A percentile compares a stretch with the other conserved stretches of the same genome.
Conservation (phyloP, 83 land plant species). For the Thuja plicata region DNA sequence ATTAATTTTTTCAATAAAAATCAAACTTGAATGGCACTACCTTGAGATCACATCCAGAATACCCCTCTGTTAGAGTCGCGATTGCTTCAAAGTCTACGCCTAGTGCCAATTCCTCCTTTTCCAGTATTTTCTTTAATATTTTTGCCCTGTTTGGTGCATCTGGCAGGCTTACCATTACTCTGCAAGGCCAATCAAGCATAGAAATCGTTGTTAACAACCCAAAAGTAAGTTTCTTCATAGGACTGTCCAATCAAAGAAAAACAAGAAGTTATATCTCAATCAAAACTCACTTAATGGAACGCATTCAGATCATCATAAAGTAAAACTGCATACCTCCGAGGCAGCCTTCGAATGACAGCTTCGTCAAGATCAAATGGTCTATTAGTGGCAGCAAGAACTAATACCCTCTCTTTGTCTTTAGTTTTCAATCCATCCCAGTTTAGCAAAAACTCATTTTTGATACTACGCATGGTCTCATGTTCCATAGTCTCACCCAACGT, state of each 20-base stretch:
- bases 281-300: not conserved
- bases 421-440: slow-evolving; percentile 32
- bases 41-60: slow-evolving; percentile 9
- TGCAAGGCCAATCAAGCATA: not conserved
- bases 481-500: slow-evolving; percentile 70
- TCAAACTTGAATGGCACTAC: not conserved
- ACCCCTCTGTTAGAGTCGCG: slow-evolving; percentile 3
- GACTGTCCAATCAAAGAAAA: not conserved
- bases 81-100: not conserved
- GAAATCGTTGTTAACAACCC: not conserved
- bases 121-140: slow-evolving; percentile 10
- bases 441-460: slow-evolving; percentile 77
- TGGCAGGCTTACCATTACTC: slow-evolving; percentile 25
- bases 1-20: not conserved
- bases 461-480: slow-evolving; percentile 41
- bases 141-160: slow-evolving; percentile 24
- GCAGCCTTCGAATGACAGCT: slow-evolving; percentile 91
- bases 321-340: slow-evolving; percentile 64
- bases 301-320: not conserved
- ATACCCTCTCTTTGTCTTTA: slow-evolving; percentile 18
- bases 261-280: not conserved
- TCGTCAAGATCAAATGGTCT: slow-evolving; percentile 99
- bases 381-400: slow-evolving; percentile 79
- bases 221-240: not conserved
- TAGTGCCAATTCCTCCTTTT: slow-evolving; percentile 7